Percentiles rank a stretch among this genome's conserved stretches.
Conservation (phyloP, 1,284 basidiomycete genomes). For the Xerocomus nothofagi region DNA sequence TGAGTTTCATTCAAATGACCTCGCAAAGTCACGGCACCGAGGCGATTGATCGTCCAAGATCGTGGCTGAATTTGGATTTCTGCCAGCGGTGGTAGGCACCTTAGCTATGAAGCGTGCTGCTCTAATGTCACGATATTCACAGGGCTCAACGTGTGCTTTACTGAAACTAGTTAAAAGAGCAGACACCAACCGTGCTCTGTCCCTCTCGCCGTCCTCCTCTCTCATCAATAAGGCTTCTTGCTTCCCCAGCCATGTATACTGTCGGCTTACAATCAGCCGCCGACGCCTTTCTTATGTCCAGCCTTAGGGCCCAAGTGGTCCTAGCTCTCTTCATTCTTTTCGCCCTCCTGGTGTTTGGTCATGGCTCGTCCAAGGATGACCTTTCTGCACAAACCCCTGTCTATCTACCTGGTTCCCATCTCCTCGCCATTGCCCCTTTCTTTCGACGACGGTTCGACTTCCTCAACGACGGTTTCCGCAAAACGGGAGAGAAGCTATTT, state of each 20-base stretch:
- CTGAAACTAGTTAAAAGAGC: conserved; percentile 27
- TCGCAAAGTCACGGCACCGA: conserved; percentile 31
- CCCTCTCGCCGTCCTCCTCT: conserved; percentile 25
- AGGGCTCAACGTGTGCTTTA: conserved; percentile 27
- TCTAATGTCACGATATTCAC: conserved; percentile 27
- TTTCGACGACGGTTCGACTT: conserved; percentile 69
- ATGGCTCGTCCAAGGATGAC: conserved; percentile 42
- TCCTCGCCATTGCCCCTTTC: conserved; percentile 61
- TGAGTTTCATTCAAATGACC: conserved; percentile 18
- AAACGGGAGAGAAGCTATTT: conserved; percentile 61
- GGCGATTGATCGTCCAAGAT: conserved; percentile 24
- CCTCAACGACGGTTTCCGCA: conserved; percentile 64
- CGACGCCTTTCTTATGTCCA: conserved; percentile 56
- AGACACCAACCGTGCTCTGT: conserved; percentile 19
- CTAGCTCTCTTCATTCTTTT: conserved; percentile 55
- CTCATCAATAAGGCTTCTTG: conserved; percentile 26
- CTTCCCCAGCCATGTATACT: conserved; percentile 42
- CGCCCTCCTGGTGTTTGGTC: conserved; percentile 47
- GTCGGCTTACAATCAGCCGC: conserved; percentile 61
- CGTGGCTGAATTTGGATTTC: conserved; percentile 21
- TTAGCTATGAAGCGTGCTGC: conserved; percentile 26
- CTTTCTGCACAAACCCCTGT: conserved; percentile 45
- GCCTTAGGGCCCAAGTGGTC: conserved; percentile 52
- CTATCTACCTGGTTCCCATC: conserved; percentile 53
- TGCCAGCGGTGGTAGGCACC: conserved; percentile 23